Base-by-base conservation (phyloP, 75 land plant genomes). In the Picea sitchensis region DNA sequence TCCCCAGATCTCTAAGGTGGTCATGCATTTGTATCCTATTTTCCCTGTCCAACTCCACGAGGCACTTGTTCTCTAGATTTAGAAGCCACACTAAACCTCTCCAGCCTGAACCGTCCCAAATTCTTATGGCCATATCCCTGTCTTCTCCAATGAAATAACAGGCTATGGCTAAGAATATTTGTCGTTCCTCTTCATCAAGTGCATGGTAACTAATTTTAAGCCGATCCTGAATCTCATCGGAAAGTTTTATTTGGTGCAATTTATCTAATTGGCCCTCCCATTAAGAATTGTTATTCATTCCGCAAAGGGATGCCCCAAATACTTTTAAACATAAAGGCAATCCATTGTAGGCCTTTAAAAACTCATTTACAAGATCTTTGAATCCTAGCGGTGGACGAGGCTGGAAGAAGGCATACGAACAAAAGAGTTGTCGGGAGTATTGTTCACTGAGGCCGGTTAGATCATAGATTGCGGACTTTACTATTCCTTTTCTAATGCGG, bases 41-140 rank as follows among this genome's bases (percentile, higher is more conserved):
- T 20, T 20, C n/a, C n/a, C 20, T 9, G 51, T 69, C 47, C 17
- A 69, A n/a, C 51, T 38, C 73, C 6, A 69, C 47, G 18, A 69
- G 73, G 7, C 36, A 69, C 21, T 69, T 69, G 41, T 69, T 69
- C 73, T 36, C 73, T 5, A 69, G 73, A 18, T 41, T 69, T 69
- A 36, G 17, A 18, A 36, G 5, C 7, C 73, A 14, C n/a, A 6
- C 36, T 23, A 17, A 7, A 32, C 73, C 73, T 17, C 8, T 69
- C 73, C 51, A 69, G 3, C 73, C 51, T 69, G 73, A 69, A 36
- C 51, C 73, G 20, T 69, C 73, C 73, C 73, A 69, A 30, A 69
- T 38, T 69, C n/a, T 38, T 4, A 69, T 38, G 7, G 21, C 73
- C 73, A 69, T 18, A 9, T 7, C 20, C 20, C 14, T 69, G 47